Conservation (phyloP, 192 early-diverging fungal species). For the Pilobolus umbonatus region DNA sequence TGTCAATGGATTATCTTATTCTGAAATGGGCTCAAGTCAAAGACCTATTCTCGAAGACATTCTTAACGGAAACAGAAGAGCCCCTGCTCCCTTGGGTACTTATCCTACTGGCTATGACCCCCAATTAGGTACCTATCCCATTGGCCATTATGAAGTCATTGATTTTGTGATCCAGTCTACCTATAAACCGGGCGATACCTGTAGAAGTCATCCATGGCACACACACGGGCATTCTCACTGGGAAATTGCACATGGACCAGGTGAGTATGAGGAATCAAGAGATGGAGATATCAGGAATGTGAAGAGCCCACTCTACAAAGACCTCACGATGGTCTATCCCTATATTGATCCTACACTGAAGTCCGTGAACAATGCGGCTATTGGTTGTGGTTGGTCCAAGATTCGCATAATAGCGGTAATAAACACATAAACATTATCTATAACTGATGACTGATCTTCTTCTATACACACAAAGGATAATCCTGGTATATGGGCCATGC, state of each 20-base stretch:
- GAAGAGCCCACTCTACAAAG: slow-evolving; percentile 5
- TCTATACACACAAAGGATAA: slow-evolving; percentile 20
- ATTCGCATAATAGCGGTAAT: slow-evolving; percentile 26
- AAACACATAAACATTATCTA: neutral
- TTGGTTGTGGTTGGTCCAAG: slow-evolving; percentile 30
- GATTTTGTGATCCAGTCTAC: slow-evolving; percentile 32
- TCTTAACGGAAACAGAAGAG: neutral
- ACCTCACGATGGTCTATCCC: slow-evolving; percentile 26
- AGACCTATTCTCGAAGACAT: slow-evolving; percentile 16
- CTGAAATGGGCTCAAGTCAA: neutral
- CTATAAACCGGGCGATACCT: slow-evolving; percentile 7
- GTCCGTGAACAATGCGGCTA: neutral
- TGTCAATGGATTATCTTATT: slow-evolving; percentile 22
- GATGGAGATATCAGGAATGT: slow-evolving; percentile 11
- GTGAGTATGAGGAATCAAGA: slow-evolving; percentile 16
- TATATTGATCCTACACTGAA: slow-evolving; percentile 8
- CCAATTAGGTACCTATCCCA: slow-evolving; percentile 21
- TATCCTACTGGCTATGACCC: slow-evolving; percentile 22
- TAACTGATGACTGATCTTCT: neutral
- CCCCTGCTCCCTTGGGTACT: neutral
- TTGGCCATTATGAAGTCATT: slow-evolving; percentile 25
- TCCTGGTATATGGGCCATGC: slow-evolving; percentile 30
- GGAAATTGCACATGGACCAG: slow-evolving; percentile 28
- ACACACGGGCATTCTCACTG: slow-evolving; percentile 33
- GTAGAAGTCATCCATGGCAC: slow-evolving; percentile 34